Percentiles rank a stretch among this genome's conserved stretches.
phyloP scores from a whole-genome alignment of 1,139 yeast genomes.

The Kodamaea ohmeri region DNA sequence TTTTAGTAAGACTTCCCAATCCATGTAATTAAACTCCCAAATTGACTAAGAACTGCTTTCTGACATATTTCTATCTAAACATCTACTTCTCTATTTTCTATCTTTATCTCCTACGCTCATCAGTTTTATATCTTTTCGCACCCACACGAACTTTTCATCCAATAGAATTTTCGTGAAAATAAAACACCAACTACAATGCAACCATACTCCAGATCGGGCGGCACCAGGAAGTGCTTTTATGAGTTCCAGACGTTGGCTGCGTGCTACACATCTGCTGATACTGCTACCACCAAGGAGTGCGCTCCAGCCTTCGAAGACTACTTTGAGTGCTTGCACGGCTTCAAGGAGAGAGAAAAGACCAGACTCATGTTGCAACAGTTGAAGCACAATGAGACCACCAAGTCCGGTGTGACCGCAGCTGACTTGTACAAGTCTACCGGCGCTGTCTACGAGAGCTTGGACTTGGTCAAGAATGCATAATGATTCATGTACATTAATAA shows the following conservation, averaged over 20 bases:
- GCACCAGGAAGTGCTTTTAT: conserved; percentile 50
- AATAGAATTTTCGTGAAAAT: conserved; percentile 8
- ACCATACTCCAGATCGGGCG: conserved; percentile 50
- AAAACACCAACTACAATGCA: conserved; percentile 30
- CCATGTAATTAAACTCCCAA: too few species aligned
- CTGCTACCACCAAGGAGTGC: conserved; percentile 42
- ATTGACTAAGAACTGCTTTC: too few species aligned
- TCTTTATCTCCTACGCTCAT: background rate
- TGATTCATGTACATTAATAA: conserved; percentile 4
- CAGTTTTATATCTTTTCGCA: conserved; percentile 1
- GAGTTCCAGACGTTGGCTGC: conserved; percentile 48
- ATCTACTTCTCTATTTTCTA: background rate
- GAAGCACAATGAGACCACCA: conserved; percentile 41
- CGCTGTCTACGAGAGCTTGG: conserved; percentile 45
- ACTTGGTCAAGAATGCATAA: conserved; percentile 31
- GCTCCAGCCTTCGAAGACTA: conserved; percentile 47
- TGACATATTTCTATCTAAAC: too few species aligned
- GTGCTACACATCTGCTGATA: conserved; percentile 49
- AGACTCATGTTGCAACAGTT: conserved; percentile 48
- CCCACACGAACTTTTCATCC: conserved; percentile 6
- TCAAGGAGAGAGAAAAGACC: conserved; percentile 47
- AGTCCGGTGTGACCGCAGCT: conserved; percentile 42
- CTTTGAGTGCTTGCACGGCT: conserved; percentile 49
- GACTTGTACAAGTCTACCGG: conserved; percentile 47
- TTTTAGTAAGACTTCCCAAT: too few species aligned